phyloP scores from a whole-genome alignment of 495 filamentous ascomycete species.

The Neurospora sp. region DNA sequence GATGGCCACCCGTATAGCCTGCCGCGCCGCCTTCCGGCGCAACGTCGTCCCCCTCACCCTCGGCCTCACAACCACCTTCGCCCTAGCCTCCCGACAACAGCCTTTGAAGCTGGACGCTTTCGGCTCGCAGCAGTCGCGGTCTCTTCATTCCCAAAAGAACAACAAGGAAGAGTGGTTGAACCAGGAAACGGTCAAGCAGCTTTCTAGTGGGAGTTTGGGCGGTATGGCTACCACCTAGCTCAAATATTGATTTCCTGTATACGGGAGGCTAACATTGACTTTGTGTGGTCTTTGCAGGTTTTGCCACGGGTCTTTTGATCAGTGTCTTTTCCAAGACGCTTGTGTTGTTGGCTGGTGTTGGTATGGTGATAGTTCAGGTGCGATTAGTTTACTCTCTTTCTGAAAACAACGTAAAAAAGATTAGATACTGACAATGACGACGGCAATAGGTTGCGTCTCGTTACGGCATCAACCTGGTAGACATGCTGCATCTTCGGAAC shows the following conservation, averaged over 20 bases:
- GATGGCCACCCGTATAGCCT: conserved; percentile 9
- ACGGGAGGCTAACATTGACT: not conserved
- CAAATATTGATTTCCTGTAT: not conserved
- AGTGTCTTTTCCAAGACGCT: conserved; percentile 66
- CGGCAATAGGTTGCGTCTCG: conserved; percentile 51
- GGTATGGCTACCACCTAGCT: conserved; percentile 28
- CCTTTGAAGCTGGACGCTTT: conserved; percentile 23
- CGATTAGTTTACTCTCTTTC: conserved; percentile 8
- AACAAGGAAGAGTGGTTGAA: conserved; percentile 30
- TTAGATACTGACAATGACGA: not conserved
- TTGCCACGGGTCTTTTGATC: conserved; percentile 60
- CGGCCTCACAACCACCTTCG: conserved; percentile 16
- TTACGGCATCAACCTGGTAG: conserved; percentile 58
- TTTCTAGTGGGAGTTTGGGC: conserved; percentile 59
- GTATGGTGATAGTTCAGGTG: conserved; percentile 64
- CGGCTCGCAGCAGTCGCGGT: not conserved
- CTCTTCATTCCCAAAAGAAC: not conserved
- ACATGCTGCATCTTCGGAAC: conserved; percentile 27
- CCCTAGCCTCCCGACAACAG: conserved; percentile 12
- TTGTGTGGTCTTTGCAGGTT: conserved; percentile 30
- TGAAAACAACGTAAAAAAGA: not conserved
- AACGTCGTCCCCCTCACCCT: conserved; percentile 14
- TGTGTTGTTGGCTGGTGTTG: conserved; percentile 60
- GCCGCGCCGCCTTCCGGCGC: conserved; percentile 10
- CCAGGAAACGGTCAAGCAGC: conserved; percentile 50